phyloP scores from a whole-genome alignment of 202 grass and related monocot genomes.

The Carex arenaria region DNA sequence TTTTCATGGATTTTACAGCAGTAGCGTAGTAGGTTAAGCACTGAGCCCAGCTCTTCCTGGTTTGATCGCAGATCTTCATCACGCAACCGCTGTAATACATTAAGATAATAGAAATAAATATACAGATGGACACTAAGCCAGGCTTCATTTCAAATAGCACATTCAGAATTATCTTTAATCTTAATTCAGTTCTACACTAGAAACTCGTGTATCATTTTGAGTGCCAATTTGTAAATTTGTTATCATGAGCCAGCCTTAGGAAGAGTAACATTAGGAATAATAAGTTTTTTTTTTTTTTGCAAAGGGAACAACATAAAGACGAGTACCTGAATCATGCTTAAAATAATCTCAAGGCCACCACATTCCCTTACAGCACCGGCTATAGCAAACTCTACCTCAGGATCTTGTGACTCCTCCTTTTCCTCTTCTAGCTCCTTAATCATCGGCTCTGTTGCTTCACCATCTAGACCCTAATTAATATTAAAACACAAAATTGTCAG shows the following conservation, averaged over 20 bases:
- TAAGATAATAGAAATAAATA: background rate
- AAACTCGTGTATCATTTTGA: background rate
- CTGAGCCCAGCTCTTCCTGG: constrained; percentile 85
- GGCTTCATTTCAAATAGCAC: background rate
- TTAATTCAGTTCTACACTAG: background rate
- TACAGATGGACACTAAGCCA: background rate
- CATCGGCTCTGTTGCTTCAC: constrained; percentile 99
- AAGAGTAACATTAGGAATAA: background rate
- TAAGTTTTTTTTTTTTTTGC: no score
- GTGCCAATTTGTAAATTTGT: background rate
- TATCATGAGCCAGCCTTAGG: background rate
- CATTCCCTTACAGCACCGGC: constrained; percentile 91
- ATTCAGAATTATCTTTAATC: background rate
- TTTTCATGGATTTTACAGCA: constrained; percentile 99
- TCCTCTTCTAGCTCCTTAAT: constrained; percentile 99
- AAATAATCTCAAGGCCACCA: constrained; percentile 88
- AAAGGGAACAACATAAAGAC: constrained; percentile 5
- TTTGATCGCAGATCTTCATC: constrained; percentile 82
- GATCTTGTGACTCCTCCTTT: constrained; percentile 97
- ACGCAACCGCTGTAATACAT: constrained; percentile 45
- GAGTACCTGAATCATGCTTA: constrained; percentile 95
- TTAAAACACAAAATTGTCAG: constrained; percentile 7
- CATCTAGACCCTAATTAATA: constrained; percentile 81
- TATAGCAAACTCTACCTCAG: constrained; percentile 96
- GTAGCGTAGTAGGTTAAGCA: constrained; percentile 86